Evolutionary conservation across 2,329 filamentous ascomycete genomes (phyloP), one percentile per base, ranked within the genome.

Genomic region (Fusarium neocosmosporiellum): DNA sequence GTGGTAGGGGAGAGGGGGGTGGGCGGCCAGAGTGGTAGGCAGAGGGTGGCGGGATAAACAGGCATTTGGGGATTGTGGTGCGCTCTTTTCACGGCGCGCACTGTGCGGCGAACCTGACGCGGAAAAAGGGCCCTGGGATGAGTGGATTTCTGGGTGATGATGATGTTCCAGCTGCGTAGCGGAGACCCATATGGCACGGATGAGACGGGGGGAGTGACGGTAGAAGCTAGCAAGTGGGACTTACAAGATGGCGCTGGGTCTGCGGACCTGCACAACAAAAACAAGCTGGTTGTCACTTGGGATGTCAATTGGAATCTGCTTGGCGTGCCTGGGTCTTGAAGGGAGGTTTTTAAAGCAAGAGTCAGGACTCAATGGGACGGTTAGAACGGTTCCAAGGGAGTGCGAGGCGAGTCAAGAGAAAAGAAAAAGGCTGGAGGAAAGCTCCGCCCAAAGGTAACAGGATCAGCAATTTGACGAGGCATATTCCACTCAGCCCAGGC

Each of bases 241-340:
- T 73, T 55, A 71, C 70, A 34, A 33, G 37, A 59, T 43, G 50
- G 50, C 22, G 61, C 53, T 63, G 50, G 65, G 24, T 57, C 48
- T 69, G 50, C n/a, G 70, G 31, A 50, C 46, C 46, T 50, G 53
- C 70, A 73, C 73, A 71, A 73, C 55, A 68, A 64, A 72, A 64
- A 59, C 70, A 65, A 54, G 55, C 50, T 46, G 60, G 57, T 68
- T 68, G 53, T 68, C 70, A 68, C 70, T 65, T 41, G 69, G 22
- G 53, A 57, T 57, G 53, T 60, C 50, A 57, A 61, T 71, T 74
- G 67, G 67, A 71, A 61, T 73, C 59, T 63, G 43, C 33, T 39
- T 63, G 41, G 37, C 22, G 39, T 63, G 70, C 55, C 66, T 73
- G 55, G 60, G 48, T 31, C 24, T 22, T 48, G 48, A 46, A 59